Conservation (phyloP, 2,329 filamentous ascomycete species). For the Ophiostoma angusticollis region DNA sequence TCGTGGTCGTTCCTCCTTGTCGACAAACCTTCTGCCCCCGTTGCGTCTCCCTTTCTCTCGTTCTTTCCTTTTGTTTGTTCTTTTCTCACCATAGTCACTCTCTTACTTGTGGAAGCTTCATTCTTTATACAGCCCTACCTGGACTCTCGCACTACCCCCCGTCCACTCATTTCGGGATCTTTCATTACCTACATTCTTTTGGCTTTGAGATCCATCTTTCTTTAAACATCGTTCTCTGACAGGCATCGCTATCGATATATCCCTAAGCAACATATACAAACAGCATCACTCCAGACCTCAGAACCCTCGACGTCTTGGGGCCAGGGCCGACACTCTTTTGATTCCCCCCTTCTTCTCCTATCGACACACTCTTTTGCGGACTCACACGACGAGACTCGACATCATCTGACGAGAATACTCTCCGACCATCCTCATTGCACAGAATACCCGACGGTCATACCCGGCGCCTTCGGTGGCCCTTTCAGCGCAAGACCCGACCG, state of each 20-base stretch:
- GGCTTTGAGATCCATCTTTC: constrained; percentile 17
- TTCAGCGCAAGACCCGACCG: too few relatives aligned
- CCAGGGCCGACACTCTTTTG: neutral
- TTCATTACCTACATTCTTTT: constrained; percentile 32
- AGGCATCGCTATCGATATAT: constrained; percentile 5
- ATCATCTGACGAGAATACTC: too few relatives aligned
- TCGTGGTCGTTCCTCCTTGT: constrained; percentile 20
- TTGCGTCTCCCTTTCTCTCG: constrained; percentile 6
- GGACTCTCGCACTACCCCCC: constrained; percentile 24
- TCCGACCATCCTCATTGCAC: too few relatives aligned
- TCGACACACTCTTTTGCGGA: constrained; percentile 5
- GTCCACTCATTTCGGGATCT: constrained; percentile 39
- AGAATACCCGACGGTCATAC: too few relatives aligned
- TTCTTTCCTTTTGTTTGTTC: constrained; percentile 29
- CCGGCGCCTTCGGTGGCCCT: too few relatives aligned
- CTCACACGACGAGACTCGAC: too few relatives aligned
- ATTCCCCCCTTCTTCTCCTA: neutral
- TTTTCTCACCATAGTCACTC: constrained; percentile 36
- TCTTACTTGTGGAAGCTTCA: constrained; percentile 29
- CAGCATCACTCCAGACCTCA: too few relatives aligned
- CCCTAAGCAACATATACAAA: too few relatives aligned
- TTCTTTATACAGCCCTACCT: constrained; percentile 21
- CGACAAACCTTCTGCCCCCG: constrained; percentile 9
- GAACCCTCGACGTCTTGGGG: too few relatives aligned
- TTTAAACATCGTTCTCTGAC: constrained; percentile 13